Percentiles rank a stretch among this genome's conserved stretches.
These are phyloP conservation scores for Cytospora piceae DNA, from an alignment of 2,329 filamentous ascomycete species.

Conservation along the genomic window DNA sequence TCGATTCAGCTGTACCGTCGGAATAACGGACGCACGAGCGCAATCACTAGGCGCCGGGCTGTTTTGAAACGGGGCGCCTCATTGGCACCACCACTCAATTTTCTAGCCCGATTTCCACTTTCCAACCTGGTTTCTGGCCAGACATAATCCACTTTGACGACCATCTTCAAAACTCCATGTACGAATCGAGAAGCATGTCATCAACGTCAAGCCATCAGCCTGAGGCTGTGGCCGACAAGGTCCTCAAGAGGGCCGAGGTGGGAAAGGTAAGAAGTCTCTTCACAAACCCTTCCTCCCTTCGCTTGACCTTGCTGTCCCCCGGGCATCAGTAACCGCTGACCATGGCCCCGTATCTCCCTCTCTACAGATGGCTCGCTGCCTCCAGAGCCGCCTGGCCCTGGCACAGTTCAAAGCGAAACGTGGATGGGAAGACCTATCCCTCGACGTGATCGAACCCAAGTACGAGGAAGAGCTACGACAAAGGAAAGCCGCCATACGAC, in stretches of 20 bases:
- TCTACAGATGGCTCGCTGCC: conserved; percentile 81
- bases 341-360: conserved; percentile 20
- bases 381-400: conserved; percentile 92
- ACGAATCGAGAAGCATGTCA: conserved; percentile 52
- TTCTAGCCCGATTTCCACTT: conserved; percentile 29
- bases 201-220: conserved; percentile 67
- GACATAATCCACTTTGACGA: conserved; percentile 18
- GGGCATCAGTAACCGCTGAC: conserved; percentile 29
- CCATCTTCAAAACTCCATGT: conserved; percentile 29
- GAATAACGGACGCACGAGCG: conserved; percentile 19
- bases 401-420: conserved; percentile 98
- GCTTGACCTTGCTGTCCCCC: conserved; percentile 13
- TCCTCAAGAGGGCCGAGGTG: conserved; percentile 73
- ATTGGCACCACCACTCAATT: conserved; percentile 29
- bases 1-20: conserved; percentile 6
- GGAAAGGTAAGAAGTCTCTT: conserved; percentile 64
- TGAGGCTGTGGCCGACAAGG: conserved; percentile 67
- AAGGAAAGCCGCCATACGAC: conserved; percentile 46
- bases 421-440: conserved; percentile 88
- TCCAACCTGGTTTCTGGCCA: conserved; percentile 23
- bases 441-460: conserved; percentile 84
- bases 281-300: conserved; percentile 9
- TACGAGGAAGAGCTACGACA: conserved; percentile 71
- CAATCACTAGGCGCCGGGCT: conserved; percentile 23
- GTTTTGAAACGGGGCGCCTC: conserved; percentile 23